Evolutionary conservation across 2,329 filamentous ascomycete genomes (phyloP).

Genomic region (Aureobasidium melanogenum): DNA sequence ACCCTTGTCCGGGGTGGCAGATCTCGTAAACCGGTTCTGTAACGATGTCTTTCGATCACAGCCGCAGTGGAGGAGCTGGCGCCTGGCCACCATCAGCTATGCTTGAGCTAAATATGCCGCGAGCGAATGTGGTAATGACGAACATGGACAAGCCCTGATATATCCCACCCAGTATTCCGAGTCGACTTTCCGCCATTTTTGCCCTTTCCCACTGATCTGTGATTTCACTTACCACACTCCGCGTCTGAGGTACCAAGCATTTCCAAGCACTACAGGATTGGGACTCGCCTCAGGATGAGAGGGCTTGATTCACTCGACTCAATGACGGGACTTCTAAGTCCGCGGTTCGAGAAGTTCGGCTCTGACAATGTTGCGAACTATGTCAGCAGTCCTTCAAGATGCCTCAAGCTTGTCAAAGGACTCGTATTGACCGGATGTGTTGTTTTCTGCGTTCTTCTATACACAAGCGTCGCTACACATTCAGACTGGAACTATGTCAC

Average conservation of each 20-base stretch:
- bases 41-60: neutral
- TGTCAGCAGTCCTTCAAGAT: neutral
- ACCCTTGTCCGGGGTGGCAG: neutral
- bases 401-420: neutral
- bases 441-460: neutral
- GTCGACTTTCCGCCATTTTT: neutral
- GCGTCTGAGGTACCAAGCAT: too few relatives aligned
- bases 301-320: neutral
- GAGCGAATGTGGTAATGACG: neutral
- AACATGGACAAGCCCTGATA: neutral
- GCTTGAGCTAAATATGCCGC: neutral
- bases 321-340: neutral
- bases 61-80: neutral
- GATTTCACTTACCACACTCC: too few relatives aligned
- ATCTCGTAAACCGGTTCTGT: neutral
- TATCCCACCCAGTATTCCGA: neutral
- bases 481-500: neutral
- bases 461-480: neutral
- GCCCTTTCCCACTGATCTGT: neutral
- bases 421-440: neutral
- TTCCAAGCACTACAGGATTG: neutral
- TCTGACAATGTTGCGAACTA: neutral
- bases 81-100: neutral
- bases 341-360: neutral
- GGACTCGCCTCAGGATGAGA: neutral